Base-by-base conservation (phyloP, 495 filamentous ascomycete genomes). In the Echria macrotheca region DNA sequence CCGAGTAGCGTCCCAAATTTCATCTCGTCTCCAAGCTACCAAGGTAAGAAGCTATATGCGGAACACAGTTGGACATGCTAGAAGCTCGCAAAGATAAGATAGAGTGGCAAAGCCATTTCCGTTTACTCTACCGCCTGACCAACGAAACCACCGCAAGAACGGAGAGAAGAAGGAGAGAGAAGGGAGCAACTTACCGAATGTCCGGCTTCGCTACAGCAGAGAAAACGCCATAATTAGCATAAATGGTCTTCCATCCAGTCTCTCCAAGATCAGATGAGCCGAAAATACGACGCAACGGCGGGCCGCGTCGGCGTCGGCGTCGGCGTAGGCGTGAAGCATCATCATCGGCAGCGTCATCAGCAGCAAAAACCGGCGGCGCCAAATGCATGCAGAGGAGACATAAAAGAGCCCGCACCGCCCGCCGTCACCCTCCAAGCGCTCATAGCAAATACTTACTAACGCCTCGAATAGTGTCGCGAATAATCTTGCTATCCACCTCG, bases 361-460 rank as follows among this genome's bases (percentile, higher is more conserved):
- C n/a, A 44, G 10, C 11, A 23, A 42, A 24, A 12, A 1, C 9
- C 17, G 11, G 2, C 18, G 8, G 24, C 9, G 9, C 24, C n/a
- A 6, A 8, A 18, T 22, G 22, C 7, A 18, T 19, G 17, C 15
- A 29, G 0, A 12, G 3, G 2, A 25, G 14, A 29, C 17, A 2
- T 19, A 17, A 32, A 46, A n/a, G n/a, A n/a, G n/a, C n/a, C n/a
- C n/a, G n/a, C n/a, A n/a, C n/a, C n/a, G n/a, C n/a, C n/a, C n/a
- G n/a, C n/a, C n/a, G n/a, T n/a, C n/a, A n/a, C n/a, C n/a, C n/a
- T n/a, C n/a, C n/a, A n/a, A n/a, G n/a, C n/a, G n/a, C n/a, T n/a
- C n/a, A n/a, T n/a, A n/a, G n/a, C n/a, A n/a, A n/a, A n/a, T n/a
- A 72, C 83, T 67, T 68, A 86, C 83, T 87, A 26, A 89, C 76